Percentiles rank a stretch among this genome's conserved stretches.
phyloP scores from a whole-genome alignment of 306 rosid species.

The Mimosa pudica region DNA sequence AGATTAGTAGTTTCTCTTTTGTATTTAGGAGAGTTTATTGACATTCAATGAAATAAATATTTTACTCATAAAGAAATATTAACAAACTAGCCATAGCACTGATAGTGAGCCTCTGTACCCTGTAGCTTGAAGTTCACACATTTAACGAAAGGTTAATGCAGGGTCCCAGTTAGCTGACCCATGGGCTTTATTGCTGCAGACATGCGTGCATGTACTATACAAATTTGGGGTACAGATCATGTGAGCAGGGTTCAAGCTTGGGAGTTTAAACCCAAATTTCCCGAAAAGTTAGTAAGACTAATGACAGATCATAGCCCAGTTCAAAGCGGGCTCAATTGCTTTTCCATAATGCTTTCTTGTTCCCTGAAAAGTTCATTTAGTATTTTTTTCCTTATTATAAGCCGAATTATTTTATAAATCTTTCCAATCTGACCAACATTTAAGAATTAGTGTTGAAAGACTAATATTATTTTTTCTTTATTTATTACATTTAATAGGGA shows the following conservation, averaged over 20 bases:
- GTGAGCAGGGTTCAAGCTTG: background rate
- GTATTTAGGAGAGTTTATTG: no score
- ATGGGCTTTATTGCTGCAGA: background rate
- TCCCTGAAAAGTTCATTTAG: no score
- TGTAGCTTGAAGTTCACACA: background rate
- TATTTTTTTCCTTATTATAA: no score
- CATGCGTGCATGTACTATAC: background rate
- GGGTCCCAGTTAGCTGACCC: background rate
- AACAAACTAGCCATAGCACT: background rate
- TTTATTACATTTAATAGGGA: no score
- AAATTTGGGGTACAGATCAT: background rate
- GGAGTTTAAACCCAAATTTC: background rate
- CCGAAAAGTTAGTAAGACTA: background rate
- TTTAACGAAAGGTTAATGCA: background rate
- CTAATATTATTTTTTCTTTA: no score
- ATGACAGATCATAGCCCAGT: slow-evolving; percentile 15
- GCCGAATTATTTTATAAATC: no score
- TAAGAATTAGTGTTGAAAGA: no score
- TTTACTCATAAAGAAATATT: no score
- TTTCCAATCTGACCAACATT: no score
- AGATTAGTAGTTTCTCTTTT: no score
- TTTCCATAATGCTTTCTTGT: background rate
- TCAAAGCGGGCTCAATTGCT: slow-evolving; percentile 1
- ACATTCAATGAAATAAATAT: no score
- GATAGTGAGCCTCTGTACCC: background rate